Percentiles rank a stretch among this genome's conserved stretches.
Evolutionary conservation across 2,329 filamentous ascomycete species (phyloP).

Genomic region (Alternaria rosae): DNA sequence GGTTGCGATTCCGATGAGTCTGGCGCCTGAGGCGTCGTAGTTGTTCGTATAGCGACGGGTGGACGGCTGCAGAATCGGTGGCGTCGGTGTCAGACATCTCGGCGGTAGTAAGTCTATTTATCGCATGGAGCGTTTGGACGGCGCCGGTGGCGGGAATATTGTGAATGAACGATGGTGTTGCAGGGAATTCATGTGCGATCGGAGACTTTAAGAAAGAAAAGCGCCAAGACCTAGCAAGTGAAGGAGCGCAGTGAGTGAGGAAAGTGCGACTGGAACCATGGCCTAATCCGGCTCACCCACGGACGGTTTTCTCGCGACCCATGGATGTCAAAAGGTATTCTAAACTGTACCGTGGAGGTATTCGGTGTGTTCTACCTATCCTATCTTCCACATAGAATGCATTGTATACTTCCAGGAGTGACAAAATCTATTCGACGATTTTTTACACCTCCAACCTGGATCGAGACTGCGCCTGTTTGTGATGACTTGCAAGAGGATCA

Average conservation of each 20-base stretch:
- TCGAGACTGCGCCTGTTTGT: no score
- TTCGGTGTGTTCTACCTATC: no score
- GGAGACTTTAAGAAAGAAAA: neutral
- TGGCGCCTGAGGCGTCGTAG: no score
- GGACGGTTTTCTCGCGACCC: no score
- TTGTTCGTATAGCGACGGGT: neutral
- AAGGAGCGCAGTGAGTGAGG: neutral
- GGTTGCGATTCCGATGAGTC: no score
- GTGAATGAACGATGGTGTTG: neutral
- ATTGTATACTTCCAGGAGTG: no score
- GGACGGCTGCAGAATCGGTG: neutral
- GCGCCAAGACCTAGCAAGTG: constrained; percentile 5
- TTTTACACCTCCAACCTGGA: no score
- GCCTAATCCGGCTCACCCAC: neutral
- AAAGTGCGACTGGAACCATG: neutral
- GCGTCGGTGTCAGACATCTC: constrained; percentile 18
- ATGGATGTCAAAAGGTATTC: no score
- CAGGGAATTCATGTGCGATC: neutral
- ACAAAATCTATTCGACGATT: no score
- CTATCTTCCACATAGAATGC: no score
- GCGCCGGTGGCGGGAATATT: neutral
- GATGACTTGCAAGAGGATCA: no score
- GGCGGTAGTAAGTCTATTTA: constrained; percentile 9
- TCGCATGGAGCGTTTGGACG: constrained; percentile 3
- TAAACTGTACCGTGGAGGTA: no score